Conservation (phyloP, 2,329 filamentous ascomycete genomes). For the Fusarium sublunatum region DNA sequence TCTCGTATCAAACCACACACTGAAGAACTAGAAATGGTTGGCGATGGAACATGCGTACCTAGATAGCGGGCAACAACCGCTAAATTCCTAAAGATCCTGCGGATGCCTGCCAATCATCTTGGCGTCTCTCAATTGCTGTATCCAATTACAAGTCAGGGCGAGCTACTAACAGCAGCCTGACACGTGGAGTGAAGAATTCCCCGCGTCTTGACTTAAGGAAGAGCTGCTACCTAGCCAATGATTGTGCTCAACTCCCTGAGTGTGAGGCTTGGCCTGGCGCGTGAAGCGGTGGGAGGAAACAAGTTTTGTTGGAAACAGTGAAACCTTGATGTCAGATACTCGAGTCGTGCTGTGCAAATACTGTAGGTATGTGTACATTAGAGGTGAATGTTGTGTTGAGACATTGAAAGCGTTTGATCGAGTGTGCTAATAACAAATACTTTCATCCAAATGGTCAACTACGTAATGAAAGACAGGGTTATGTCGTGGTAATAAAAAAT, state of each 20-base stretch:
- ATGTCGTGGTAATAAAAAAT: slow-evolving; percentile 2
- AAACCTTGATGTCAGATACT: neutral
- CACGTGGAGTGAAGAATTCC: slow-evolving; percentile 33
- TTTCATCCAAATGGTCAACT: neutral
- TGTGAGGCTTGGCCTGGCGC: slow-evolving; percentile 14
- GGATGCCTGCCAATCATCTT: neutral
- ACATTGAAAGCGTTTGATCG: neutral
- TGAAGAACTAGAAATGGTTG: slow-evolving; percentile 4
- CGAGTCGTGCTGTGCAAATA: slow-evolving; percentile 16
- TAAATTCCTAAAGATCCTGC: slow-evolving; percentile 1
- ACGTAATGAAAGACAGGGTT: neutral
- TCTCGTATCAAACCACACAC: slow-evolving; percentile 7
- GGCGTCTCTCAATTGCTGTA: neutral
- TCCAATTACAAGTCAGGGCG: slow-evolving; percentile 12
- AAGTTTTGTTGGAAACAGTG: slow-evolving; percentile 1
- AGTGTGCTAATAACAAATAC: neutral
- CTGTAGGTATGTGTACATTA: neutral
- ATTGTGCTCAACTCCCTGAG: slow-evolving; percentile 14
- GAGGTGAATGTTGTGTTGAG: neutral
- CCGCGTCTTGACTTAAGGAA: slow-evolving; percentile 27
- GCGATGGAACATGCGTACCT: neutral
- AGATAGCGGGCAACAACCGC: neutral
- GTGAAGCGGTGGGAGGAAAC: slow-evolving; percentile 6
- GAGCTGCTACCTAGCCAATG: slow-evolving; percentile 20
- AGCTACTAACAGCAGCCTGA: slow-evolving; percentile 13